Conservation (phyloP, 2,329 filamentous ascomycete species). For the Cordyceps cicadae region DNA sequence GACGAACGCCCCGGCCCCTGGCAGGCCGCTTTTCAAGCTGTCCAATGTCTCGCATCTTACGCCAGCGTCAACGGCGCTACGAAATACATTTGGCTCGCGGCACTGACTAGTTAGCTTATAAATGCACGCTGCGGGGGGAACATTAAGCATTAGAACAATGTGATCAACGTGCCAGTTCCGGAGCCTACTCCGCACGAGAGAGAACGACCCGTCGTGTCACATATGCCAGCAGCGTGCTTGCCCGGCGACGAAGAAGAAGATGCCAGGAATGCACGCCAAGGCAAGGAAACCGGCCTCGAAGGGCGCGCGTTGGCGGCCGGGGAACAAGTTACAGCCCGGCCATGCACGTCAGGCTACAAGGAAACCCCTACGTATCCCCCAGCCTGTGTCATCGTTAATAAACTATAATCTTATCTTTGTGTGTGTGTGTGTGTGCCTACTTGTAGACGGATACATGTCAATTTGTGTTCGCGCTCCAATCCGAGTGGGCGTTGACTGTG, state of each 20-base stretch:
- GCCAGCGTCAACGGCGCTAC: constrained; percentile 10
- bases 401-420: no score
- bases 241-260: no score
- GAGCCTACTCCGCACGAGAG: not conserved
- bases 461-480: not conserved
- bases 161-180: not conserved
- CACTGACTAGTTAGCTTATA: not conserved
- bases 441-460: no score
- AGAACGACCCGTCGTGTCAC: not conserved
- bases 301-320: not conserved
- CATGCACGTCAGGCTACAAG: constrained; percentile 2
- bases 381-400: not conserved
- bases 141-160: not conserved
- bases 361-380: not conserved
- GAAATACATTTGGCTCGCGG: not conserved
- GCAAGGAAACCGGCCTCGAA: not conserved
- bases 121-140: not conserved
- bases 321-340: not conserved
- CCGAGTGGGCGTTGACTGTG: not conserved
- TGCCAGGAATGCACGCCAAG: not conserved
- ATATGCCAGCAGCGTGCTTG: not conserved
- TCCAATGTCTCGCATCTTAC: not conserved
- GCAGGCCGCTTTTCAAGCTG: not conserved
- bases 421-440: no score
- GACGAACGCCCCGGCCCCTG: not conserved